Base-by-base conservation (phyloP, 2,329 filamentous ascomycete species). In the Zymoseptoria ardabiliae region DNA sequence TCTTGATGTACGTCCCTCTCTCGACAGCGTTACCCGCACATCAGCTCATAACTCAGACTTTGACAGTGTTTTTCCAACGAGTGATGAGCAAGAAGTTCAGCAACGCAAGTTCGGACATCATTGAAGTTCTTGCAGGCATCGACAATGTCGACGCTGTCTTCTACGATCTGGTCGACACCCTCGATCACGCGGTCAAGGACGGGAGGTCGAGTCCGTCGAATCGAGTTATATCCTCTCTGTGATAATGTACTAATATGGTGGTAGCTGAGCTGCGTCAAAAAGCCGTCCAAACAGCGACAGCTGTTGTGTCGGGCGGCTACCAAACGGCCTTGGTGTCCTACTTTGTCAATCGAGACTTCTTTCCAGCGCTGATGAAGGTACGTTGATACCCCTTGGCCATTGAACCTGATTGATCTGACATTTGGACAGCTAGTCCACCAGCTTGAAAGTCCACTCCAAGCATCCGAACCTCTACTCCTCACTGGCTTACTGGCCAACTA, bases 281-380 rank as follows among this genome's bases (percentile, higher is more conserved):
- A 71, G 93, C 92, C 7, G 83, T 97, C 28, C 82, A 89, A 67
- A 87, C 90, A 50, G 86, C 92, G 7, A 81, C 97, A 60, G 88
- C 91, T 13, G 86, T 96, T 58, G 89, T 91, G 6, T 90, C 92
- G 9, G 92, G 93, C n/a, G 92, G 92, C 58, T 97, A 97, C 73
- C 91, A 96, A 75, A 97, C 94, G 3, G 94, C 91, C 53, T 81
- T 99, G 21, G 82, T 97, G 57, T 95, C 92, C 1, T 99, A 97
- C 75, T 91, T 99, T 70, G 94, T 94, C 49, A 92, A 97, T 71
- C 82, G 91, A 66, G 94, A 99, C 72, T 81, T 97, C 41, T 99
- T 99, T 70, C 93, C 93, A 20, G 87, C 91, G 8, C 82, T 97
- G 57, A 96, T 97, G 85, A 97, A 95, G 85, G 91, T 94, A 73